phyloP scores from a whole-genome alignment of 225 moss, liverwort and hornwort genomes.

The Polytrichum commune region DNA sequence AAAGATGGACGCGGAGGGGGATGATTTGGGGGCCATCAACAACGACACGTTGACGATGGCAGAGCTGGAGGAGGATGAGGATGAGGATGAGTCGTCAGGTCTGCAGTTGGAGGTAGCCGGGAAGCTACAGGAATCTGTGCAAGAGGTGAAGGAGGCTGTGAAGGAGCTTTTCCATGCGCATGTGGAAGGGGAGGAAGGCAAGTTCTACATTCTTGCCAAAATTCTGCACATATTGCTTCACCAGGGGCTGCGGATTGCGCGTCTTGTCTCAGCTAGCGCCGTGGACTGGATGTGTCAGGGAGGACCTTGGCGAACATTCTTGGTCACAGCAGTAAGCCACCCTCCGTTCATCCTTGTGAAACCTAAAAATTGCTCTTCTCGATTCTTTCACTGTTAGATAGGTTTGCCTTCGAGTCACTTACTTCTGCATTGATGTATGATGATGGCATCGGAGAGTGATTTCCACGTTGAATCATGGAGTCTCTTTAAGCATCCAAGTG shows the following conservation, averaged over 20 bases:
- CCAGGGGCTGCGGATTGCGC: background rate
- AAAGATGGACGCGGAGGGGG: too few relatives aligned
- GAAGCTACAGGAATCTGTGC: background rate
- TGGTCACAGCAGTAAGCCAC: slow-evolving; percentile 54
- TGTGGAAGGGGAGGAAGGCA: background rate
- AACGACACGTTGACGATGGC: too few relatives aligned
- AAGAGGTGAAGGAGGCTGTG: background rate
- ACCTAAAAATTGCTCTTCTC: background rate
- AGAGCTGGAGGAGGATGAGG: too few relatives aligned
- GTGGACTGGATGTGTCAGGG: slow-evolving; percentile 56
- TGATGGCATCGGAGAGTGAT: too few relatives aligned
- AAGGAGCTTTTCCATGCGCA: background rate
- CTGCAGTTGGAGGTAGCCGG: too few relatives aligned
- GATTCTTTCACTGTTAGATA: background rate
- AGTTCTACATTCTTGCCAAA: background rate
- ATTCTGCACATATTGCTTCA: background rate
- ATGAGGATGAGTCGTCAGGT: too few relatives aligned
- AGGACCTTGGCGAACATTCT: slow-evolving; percentile 51
- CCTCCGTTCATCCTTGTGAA: background rate
- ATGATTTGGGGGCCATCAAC: too few relatives aligned
- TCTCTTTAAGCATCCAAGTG: background rate
- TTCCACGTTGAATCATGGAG: background rate
- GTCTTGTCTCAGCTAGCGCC: slow-evolving; percentile 12
- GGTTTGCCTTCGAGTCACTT: background rate
- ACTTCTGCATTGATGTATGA: background rate